A percentile compares a stretch with the other conserved stretches of the same genome.
Evolutionary conservation across 1,284 basidiomycete species (phyloP).

Genomic region (Cerioporus squamosus): DNA sequence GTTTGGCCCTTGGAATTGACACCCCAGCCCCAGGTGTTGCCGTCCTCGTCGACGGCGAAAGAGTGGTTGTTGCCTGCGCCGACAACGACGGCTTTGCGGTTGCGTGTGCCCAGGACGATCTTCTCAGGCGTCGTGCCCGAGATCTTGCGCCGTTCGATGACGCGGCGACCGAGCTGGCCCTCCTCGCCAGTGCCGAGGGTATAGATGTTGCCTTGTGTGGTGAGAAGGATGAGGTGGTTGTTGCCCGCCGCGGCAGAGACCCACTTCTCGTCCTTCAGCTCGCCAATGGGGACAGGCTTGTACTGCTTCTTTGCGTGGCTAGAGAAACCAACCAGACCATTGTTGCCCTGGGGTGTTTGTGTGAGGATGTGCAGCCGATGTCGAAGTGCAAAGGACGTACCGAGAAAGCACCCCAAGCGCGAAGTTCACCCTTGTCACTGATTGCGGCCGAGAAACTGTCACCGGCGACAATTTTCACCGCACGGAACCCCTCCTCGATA

Average conservation of each 20-base stretch:
- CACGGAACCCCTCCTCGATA: slow-evolving; percentile 78
- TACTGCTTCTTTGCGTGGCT: slow-evolving; percentile 69
- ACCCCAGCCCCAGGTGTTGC: slow-evolving; percentile 91
- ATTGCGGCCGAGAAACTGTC: slow-evolving; percentile 87
- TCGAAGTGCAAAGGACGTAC: slow-evolving; percentile 50
- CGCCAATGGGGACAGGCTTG: slow-evolving; percentile 71
- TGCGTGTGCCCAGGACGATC: slow-evolving; percentile 70
- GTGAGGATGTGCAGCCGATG: slow-evolving; percentile 7
- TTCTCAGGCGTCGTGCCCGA: slow-evolving; percentile 85
- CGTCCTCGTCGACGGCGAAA: slow-evolving; percentile 85
- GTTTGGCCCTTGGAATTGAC: slow-evolving; percentile 81
- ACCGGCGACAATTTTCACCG: slow-evolving; percentile 82
- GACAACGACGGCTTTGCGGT: slow-evolving; percentile 74
- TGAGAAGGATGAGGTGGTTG: slow-evolving; percentile 88
- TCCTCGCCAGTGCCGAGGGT: slow-evolving; percentile 90
- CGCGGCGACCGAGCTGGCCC: slow-evolving; percentile 84
- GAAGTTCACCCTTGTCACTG: slow-evolving; percentile 76
- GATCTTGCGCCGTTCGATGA: slow-evolving; percentile 83
- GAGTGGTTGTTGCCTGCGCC: slow-evolving; percentile 87
- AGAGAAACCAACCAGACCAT: slow-evolving; percentile 88
- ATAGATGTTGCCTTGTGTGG: slow-evolving; percentile 83
- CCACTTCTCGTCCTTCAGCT: slow-evolving; percentile 76
- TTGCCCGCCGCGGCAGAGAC: slow-evolving; percentile 79
- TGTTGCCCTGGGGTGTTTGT: slow-evolving; percentile 55
- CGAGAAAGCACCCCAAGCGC: slow-evolving; percentile 93